phyloP scores from a whole-genome alignment of 805 yeast species.

The Metschnikowia picachoensis region DNA sequence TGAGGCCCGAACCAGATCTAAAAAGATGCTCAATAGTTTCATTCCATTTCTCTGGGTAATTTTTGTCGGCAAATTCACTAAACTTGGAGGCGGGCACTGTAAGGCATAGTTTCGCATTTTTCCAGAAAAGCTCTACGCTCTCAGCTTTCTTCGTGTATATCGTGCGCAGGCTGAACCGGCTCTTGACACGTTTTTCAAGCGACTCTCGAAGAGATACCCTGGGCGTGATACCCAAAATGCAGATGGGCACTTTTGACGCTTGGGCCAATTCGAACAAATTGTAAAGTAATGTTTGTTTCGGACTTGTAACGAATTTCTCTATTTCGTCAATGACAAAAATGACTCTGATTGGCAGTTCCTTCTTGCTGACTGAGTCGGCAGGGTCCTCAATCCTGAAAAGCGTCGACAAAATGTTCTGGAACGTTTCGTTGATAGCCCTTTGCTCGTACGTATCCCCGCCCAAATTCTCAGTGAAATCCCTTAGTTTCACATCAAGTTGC shows the following conservation, averaged over 20 bases:
- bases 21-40: constrained; percentile 24
- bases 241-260: constrained; percentile 61
- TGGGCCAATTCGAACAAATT: constrained; percentile 87
- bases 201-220: constrained; percentile 73
- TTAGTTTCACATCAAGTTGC: constrained; percentile 56
- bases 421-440: constrained; percentile 56
- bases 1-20: constrained; percentile 11
- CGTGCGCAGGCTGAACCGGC: constrained; percentile 81
- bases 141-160: constrained; percentile 54
- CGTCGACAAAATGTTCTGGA: constrained; percentile 52
- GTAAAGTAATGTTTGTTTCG: constrained; percentile 80
- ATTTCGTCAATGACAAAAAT: constrained; percentile 82
- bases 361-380: constrained; percentile 15
- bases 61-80: constrained; percentile 12
- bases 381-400: constrained; percentile 38
- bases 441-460: constrained; percentile 38
- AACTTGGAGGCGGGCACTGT: constrained; percentile 19
- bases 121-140: constrained; percentile 47
- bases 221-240: constrained; percentile 77
- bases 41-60: constrained; percentile 45
- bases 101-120: constrained; percentile 42
- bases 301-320: constrained; percentile 67
- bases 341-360: constrained; percentile 45
- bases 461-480: constrained; percentile 14
- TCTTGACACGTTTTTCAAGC: constrained; percentile 86